phyloP scores from a whole-genome alignment of 352 stramenopile species.

The Globisporangium iwayamae region DNA sequence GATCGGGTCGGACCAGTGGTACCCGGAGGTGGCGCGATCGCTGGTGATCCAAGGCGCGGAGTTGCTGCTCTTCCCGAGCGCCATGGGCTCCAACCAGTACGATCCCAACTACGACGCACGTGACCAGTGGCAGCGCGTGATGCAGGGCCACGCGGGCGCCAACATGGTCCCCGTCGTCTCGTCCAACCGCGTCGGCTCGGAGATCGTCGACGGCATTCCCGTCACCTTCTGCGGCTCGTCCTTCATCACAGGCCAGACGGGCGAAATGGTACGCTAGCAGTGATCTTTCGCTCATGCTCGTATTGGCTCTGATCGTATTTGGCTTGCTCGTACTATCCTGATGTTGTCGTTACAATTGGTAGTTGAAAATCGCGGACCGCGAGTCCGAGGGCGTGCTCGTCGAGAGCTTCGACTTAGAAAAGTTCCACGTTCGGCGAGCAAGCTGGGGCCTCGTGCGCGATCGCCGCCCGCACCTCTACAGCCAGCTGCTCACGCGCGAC shows the following conservation, averaged over 20 bases:
- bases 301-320: neutral
- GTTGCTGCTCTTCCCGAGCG: conserved; percentile 77
- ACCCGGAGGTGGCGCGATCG: conserved; percentile 84
- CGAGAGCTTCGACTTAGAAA: conserved; percentile 83
- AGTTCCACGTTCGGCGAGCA: conserved; percentile 81
- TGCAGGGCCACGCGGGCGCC: conserved; percentile 87
- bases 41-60: conserved; percentile 89
- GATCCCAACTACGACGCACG: conserved; percentile 84
- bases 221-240: conserved; percentile 91
- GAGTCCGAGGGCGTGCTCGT: conserved; percentile 86
- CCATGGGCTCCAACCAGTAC: conserved; percentile 86
- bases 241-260: conserved; percentile 91
- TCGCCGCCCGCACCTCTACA: conserved; percentile 83
- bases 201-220: conserved; percentile 74
- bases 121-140: conserved; percentile 90
- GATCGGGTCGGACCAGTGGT: conserved; percentile 93
- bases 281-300: neutral
- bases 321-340: neutral
- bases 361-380: conserved; percentile 86
- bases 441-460: conserved; percentile 88
- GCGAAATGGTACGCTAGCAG: conserved; percentile 63
- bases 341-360: conserved; percentile 1
- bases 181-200: conserved; percentile 87
- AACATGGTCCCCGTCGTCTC: conserved; percentile 91
- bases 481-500: conserved; percentile 75